phyloP scores from a whole-genome alignment of 192 early-diverging fungal species.

The Umbelopsis isabellina region DNA sequence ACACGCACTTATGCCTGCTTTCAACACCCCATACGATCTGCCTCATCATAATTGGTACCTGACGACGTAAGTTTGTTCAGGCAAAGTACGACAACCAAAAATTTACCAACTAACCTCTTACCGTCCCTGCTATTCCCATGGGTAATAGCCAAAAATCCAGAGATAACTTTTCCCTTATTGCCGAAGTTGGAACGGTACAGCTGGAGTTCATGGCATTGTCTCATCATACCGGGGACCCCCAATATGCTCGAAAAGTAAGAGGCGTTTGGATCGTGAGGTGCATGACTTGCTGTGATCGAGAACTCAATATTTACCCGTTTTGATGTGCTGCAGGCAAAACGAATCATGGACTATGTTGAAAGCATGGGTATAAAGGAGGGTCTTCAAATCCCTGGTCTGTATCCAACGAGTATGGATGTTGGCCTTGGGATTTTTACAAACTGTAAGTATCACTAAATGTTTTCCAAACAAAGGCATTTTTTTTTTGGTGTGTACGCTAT shows the following conservation, averaged over 20 bases:
- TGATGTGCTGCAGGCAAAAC: conserved; percentile 29
- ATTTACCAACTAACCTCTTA: neutral
- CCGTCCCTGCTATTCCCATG: neutral
- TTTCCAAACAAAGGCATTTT: neutral
- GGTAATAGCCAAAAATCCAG: neutral
- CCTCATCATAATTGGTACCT: conserved; percentile 63
- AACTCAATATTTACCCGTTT: neutral
- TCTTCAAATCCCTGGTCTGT: conserved; percentile 60
- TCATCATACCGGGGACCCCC: conserved; percentile 68
- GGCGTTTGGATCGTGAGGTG: too few relatives aligned
- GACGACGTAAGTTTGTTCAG: conserved; percentile 26
- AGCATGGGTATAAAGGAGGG: conserved; percentile 31
- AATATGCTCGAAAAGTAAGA: conserved; percentile 62
- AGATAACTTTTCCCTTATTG: conserved; percentile 9
- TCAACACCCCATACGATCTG: conserved; percentile 68
- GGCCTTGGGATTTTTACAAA: conserved; percentile 28
- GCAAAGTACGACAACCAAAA: neutral
- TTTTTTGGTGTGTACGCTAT: too few relatives aligned
- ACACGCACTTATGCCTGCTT: conserved; percentile 67
- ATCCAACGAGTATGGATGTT: conserved; percentile 58
- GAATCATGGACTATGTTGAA: conserved; percentile 33
- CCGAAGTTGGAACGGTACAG: conserved; percentile 52
- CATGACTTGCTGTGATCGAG: neutral
- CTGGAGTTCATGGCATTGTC: conserved; percentile 87
- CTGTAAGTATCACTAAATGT: conserved; percentile 25